Evolutionary conservation across 2,329 filamentous ascomycete genomes (phyloP).

Genomic region (Lomentospora prolificans): DNA sequence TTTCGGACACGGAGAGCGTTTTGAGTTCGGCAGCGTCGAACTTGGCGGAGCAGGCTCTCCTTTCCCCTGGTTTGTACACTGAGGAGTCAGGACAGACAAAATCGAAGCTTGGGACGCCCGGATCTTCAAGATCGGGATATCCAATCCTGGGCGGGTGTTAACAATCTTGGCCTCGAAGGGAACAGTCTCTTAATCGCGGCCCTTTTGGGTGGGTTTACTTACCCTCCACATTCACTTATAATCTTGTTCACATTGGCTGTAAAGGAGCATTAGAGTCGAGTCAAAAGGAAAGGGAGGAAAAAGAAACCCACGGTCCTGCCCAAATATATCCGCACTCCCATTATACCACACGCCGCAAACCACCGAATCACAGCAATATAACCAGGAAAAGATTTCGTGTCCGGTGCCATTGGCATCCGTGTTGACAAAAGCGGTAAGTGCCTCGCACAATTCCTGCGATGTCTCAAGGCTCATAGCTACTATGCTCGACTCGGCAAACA

Average conservation of each 20-base stretch:
- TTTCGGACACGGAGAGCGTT: background rate
- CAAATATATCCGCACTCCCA: background rate
- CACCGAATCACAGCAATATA: constrained; percentile 13
- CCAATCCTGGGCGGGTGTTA: background rate
- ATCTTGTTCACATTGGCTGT: constrained; percentile 12
- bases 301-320: constrained; percentile 11
- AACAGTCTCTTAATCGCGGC: background rate
- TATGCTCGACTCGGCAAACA: constrained; percentile 1
- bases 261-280: background rate
- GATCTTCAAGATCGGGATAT: background rate
- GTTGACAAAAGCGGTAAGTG: background rate
- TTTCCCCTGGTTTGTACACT: constrained; percentile 1
- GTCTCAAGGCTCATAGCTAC: background rate
- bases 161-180: background rate
- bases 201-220: background rate
- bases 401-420: background rate
- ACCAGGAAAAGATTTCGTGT: background rate
- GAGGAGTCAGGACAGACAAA: constrained; percentile 5
- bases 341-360: constrained; percentile 11
- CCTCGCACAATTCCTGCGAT: constrained; percentile 6
- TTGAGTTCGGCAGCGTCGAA: background rate
- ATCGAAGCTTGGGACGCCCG: background rate
- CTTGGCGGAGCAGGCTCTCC: background rate
- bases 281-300: background rate
- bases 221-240: constrained; percentile 11